A percentile compares a stretch with the other conserved stretches of the same genome.
These are phyloP conservation scores for Byssothecium circinans DNA, from an alignment of 2,329 filamentous ascomycete species.

Conservation along the genomic window DNA sequence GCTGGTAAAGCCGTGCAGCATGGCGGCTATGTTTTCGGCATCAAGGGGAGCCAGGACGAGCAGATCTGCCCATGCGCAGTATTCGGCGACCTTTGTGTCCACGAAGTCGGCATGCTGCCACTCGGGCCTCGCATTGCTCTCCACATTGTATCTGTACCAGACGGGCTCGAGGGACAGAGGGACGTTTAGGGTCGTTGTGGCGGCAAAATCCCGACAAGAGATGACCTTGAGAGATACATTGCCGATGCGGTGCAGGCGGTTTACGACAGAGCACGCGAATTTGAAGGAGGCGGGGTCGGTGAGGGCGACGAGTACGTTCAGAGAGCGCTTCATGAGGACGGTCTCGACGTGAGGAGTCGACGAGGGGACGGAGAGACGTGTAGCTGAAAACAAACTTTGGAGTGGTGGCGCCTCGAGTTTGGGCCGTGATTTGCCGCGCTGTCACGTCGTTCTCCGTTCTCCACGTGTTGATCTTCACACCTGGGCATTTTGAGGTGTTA, in stretches of 20 bases:
- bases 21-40: constrained; percentile 80
- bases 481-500: no score
- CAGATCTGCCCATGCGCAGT: constrained; percentile 86
- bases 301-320: constrained; percentile 63
- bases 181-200: constrained; percentile 22
- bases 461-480: no score
- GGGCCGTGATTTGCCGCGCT: not conserved
- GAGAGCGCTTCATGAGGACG: constrained; percentile 28
- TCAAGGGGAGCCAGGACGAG: constrained; percentile 83
- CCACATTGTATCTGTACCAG: constrained; percentile 33
- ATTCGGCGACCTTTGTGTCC: constrained; percentile 62
- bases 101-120: constrained; percentile 29
- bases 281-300: constrained; percentile 67
- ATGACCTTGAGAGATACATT: constrained; percentile 54
- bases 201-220: constrained; percentile 30
- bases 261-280: constrained; percentile 66
- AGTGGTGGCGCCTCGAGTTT: constrained; percentile 2
- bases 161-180: constrained; percentile 30
- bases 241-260: constrained; percentile 69
- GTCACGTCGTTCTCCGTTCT: no score
- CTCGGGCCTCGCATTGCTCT: constrained; percentile 19
- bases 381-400: no score
- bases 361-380: no score
- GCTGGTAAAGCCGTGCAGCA: constrained; percentile 82
- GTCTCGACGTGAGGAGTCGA: constrained; percentile 11